Base-by-base conservation (phyloP, 495 filamentous ascomycete species). In the Aspergillus sclerotiicarbonarius region DNA sequence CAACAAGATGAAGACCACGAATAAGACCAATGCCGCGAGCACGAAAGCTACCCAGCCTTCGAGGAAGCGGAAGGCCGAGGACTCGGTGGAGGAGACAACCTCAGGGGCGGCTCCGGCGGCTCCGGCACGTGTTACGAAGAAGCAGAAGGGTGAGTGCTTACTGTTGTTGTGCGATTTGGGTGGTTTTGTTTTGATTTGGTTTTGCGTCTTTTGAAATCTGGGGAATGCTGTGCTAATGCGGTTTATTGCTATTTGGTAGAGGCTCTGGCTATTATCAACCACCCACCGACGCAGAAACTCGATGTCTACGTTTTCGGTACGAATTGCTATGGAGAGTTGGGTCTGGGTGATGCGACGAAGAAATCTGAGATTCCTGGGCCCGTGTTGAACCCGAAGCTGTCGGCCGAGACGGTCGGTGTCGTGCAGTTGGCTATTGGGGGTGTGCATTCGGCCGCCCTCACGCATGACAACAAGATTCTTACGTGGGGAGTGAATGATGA, bases 401-500 rank as follows among this genome's bases (percentile, higher is more conserved):
- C 81, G 37, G 53, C 41, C 9, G 44, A 53, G n/a, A 71, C 69
- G 7, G 75, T 82, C 44, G 77, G 82, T 19, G 71, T 89, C 29
- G 84, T 89, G 20, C 77, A 81, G 43, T 60, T 90, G 16, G 84
- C 85, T 39, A 75, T 80, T 44, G 87, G 87, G 33, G 86, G 84
- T 43, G 88, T 87, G 83, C 87, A 90, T 58, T 76, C 73, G 44
- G 72, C 82, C 53, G 86, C 83, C 8, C 75, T 90, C 3, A 89
- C 87, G 12, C 67, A 78, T 8, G 82, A 89, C 59, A 87, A 86
- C 65, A 76, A 77, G 60, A 81, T 90, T 49, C 72, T 85, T 33
- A 87, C 86, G 2, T 90, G 87, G 87, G 87, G 87, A 57, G 85
- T 88, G 55, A 90, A 90, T 60, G 83, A 88, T 59, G 77, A 87